phyloP scores from a whole-genome alignment of 805 yeast species.

The Pichia manshurica region DNA sequence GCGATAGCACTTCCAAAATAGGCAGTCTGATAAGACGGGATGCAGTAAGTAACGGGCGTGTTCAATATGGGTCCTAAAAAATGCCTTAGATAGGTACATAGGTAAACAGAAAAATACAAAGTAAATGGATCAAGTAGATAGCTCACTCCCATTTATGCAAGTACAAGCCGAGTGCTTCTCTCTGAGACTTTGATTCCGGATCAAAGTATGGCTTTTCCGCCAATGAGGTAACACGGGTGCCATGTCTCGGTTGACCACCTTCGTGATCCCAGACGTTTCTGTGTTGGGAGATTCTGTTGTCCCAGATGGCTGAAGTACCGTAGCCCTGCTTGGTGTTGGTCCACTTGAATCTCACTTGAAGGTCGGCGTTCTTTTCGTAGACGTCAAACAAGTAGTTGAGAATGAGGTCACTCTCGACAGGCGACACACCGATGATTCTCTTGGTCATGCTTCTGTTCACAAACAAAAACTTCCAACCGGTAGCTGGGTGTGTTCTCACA shows the following conservation, averaged over 20 bases:
- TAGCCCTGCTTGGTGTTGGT: conserved; percentile 31
- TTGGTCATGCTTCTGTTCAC: conserved; percentile 47
- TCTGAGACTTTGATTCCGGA: conserved; percentile 43
- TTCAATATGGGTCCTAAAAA: too few relatives aligned
- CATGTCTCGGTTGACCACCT: conserved; percentile 42
- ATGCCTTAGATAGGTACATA: too few relatives aligned
- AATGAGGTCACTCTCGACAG: conserved; percentile 44
- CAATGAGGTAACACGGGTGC: conserved; percentile 47
- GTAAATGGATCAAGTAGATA: too few relatives aligned
- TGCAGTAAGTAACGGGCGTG: too few relatives aligned
- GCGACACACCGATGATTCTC: conserved; percentile 46
- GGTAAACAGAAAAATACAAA: too few relatives aligned
- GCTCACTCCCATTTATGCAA: conserved; percentile 13
- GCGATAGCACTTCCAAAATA: too few relatives aligned
- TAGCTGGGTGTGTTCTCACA: conserved; percentile 59
- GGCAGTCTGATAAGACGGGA: too few relatives aligned
- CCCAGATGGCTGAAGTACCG: conserved; percentile 46
- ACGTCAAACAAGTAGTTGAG: conserved; percentile 41
- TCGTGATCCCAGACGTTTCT: conserved; percentile 39
- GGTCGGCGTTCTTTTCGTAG: conserved; percentile 47
- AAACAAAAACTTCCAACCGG: conserved; percentile 54
- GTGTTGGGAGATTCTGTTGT: conserved; percentile 42
- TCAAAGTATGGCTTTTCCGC: conserved; percentile 52
- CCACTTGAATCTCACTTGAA: conserved; percentile 48
- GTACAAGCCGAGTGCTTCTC: conserved; percentile 41